phyloP scores from a whole-genome alignment of 2,329 filamentous ascomycete genomes.

The Coniochaeta ligniaria region DNA sequence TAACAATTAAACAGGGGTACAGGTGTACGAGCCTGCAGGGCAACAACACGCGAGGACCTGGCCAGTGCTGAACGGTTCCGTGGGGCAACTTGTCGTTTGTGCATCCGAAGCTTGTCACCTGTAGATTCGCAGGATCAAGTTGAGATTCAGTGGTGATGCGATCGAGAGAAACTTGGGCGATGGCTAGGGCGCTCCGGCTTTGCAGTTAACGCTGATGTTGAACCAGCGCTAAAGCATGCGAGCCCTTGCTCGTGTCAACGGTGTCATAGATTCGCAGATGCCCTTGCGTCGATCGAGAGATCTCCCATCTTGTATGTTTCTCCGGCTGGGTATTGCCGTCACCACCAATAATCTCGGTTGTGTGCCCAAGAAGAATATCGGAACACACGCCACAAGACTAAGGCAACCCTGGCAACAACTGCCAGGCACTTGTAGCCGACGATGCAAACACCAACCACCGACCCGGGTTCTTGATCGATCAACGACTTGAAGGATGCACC shows the following conservation, averaged over 20 bases:
- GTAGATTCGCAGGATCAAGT: too few relatives aligned
- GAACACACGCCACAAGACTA: too few relatives aligned
- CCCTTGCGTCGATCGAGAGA: neutral
- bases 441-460: too few relatives aligned
- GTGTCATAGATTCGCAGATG: neutral
- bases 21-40: neutral
- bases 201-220: neutral
- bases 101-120: neutral
- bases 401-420: too few relatives aligned
- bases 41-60: neutral
- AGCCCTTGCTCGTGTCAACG: neutral
- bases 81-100: too few relatives aligned
- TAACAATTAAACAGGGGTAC: too few relatives aligned
- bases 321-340: neutral
- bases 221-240: neutral
- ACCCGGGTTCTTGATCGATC: too few relatives aligned
- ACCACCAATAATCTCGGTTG: neutral
- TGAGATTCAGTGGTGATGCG: too few relatives aligned
- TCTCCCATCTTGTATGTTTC: neutral
- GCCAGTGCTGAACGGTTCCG: neutral
- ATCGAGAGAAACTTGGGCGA: neutral
- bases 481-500: too few relatives aligned
- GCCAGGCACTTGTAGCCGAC: too few relatives aligned
- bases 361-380: neutral
- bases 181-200: neutral